phyloP scores from a whole-genome alignment of 331 rosid species.

The Rhamnella rubrinervis region DNA sequence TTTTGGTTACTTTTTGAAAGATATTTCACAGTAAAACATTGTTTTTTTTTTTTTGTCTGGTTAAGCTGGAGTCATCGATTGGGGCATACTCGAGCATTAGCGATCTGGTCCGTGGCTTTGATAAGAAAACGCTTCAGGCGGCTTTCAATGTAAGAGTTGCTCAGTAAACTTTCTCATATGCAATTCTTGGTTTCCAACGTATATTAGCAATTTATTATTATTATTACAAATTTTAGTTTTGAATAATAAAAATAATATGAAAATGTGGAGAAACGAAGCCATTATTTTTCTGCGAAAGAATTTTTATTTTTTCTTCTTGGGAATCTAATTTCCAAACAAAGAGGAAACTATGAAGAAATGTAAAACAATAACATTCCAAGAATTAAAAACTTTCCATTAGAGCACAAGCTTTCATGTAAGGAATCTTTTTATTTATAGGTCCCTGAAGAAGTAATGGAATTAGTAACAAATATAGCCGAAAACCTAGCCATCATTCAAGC shows the following conservation, averaged over 20 bases:
- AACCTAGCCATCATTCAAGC: conserved; percentile 65
- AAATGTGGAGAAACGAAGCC: too few species aligned
- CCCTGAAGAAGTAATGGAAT: conserved; percentile 60
- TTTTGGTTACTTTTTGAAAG: neutral
- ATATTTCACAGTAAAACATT: neutral
- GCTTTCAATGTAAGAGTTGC: conserved; percentile 59
- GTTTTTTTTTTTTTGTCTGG: conserved; percentile 5
- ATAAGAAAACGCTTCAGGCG: conserved; percentile 52
- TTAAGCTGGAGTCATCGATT: conserved; percentile 52
- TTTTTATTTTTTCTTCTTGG: too few species aligned
- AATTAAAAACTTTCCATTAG: too few species aligned
- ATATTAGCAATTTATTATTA: neutral
- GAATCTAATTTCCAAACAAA: too few species aligned
- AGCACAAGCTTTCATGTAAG: too few species aligned
- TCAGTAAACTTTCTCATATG: neutral
- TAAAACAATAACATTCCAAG: too few species aligned
- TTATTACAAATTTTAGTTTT: too few species aligned
- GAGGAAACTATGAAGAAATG: too few species aligned
- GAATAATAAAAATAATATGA: too few species aligned
- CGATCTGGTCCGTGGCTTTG: conserved; percentile 63
- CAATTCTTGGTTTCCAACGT: neutral
- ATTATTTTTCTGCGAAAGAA: too few species aligned
- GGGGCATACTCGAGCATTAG: conserved; percentile 80
- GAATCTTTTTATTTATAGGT: conserved; percentile 37
- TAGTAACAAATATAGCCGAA: conserved; percentile 36